phyloP scores from a whole-genome alignment of 148 eudicot species.

The Persicaria tinctoria region DNA sequence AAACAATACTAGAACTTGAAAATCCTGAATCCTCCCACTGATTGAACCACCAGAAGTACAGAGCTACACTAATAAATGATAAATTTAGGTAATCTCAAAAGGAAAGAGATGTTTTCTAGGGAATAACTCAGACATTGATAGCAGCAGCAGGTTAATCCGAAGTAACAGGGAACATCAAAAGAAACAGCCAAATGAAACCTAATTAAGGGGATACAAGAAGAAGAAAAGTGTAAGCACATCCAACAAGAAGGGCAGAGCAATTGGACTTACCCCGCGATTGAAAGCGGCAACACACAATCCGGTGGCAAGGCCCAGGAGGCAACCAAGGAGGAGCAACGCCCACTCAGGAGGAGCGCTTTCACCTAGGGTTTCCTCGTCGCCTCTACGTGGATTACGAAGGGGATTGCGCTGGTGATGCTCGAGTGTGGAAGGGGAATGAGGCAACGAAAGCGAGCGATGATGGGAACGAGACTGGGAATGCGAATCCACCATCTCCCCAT shows the following conservation, averaged over 20 bases:
- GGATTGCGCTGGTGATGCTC: conserved; percentile 11
- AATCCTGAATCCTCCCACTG: not conserved
- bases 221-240: no score
- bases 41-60: not conserved
- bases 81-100: not conserved
- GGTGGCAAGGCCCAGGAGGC: conserved; percentile 89
- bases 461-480: conserved; percentile 6
- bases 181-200: not conserved
- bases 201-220: no score
- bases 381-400: conserved; percentile 17
- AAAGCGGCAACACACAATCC: conserved; percentile 93
- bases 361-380: conserved; percentile 36
- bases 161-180: not conserved
- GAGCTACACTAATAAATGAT: not conserved
- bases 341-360: conserved; percentile 87
- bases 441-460: conserved; percentile 8
- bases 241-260: not conserved
- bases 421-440: conserved; percentile 11
- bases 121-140: not conserved
- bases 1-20: not conserved
- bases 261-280: conserved; percentile 60
- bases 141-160: not conserved
- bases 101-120: not conserved
- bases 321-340: conserved; percentile 86
- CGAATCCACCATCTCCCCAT: conserved; percentile 14